Percentiles rank a stretch among this genome's conserved stretches.
phyloP scores from a whole-genome alignment of 208 protist species.

The Willaertia magna region DNA sequence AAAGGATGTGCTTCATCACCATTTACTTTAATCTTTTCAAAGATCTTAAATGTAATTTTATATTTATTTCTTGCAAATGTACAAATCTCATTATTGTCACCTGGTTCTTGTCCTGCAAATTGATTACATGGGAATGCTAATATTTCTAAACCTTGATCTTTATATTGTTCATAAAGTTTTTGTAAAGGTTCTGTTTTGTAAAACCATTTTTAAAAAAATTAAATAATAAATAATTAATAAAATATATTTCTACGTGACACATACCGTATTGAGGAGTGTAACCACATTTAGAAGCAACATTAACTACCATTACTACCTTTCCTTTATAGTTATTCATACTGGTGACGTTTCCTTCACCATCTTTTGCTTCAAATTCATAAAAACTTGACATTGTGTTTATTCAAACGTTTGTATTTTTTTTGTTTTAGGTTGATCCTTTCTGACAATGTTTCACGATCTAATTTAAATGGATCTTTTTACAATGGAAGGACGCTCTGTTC shows the following conservation, averaged over 20 bases:
- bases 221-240: background rate
- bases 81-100: constrained; percentile 51
- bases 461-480: too few species aligned
- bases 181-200: constrained; percentile 19
- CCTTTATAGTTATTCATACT: constrained; percentile 40
- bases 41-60: constrained; percentile 60
- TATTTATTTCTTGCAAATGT: constrained; percentile 48
- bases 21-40: constrained; percentile 75
- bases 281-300: constrained; percentile 72
- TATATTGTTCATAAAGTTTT: constrained; percentile 66
- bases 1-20: constrained; percentile 58
- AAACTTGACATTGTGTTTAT: background rate
- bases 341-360: constrained; percentile 8
- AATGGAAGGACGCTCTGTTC: too few species aligned
- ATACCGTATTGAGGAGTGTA: constrained; percentile 36
- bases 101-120: constrained; percentile 50
- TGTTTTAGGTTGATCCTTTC: too few species aligned
- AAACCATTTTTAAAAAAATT: too few species aligned
- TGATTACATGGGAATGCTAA: constrained; percentile 80
- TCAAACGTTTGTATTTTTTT: too few species aligned
- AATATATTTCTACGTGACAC: background rate
- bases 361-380: constrained; percentile 14
- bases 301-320: constrained; percentile 68
- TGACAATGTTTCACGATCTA: too few species aligned
- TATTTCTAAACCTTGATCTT: constrained; percentile 60